phyloP scores from a whole-genome alignment of 2,329 filamentous ascomycete genomes.

The Xylariales sp. region DNA sequence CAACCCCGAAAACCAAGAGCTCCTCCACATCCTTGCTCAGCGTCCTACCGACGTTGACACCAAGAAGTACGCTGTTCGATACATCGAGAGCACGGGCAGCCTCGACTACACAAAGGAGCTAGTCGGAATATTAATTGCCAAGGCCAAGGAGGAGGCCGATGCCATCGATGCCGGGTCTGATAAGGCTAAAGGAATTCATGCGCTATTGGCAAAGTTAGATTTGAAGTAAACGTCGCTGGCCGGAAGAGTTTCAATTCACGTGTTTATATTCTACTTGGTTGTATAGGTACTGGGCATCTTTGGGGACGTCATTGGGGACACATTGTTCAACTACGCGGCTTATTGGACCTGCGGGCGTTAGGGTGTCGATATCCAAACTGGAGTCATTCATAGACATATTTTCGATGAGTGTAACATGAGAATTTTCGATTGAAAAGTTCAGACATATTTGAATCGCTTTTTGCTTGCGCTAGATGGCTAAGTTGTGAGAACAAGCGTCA shows the following conservation, averaged over 20 bases:
- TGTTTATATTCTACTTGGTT: slow-evolving; percentile 12
- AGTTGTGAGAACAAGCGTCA: no score
- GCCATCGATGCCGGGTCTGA: slow-evolving; percentile 71
- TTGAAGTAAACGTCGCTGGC: slow-evolving; percentile 27
- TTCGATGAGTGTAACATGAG: slow-evolving; percentile 11
- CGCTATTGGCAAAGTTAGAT: slow-evolving; percentile 76
- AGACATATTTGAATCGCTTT: no score
- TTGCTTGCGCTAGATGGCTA: no score
- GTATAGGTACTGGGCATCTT: slow-evolving; percentile 14
- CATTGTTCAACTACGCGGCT: slow-evolving; percentile 4
- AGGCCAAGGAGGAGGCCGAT: slow-evolving; percentile 72
- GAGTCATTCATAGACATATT: slow-evolving; percentile 19
- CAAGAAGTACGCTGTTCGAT: slow-evolving; percentile 90
- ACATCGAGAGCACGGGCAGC: slow-evolving; percentile 91
- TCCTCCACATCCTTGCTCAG: slow-evolving; percentile 93
- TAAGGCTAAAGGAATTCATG: slow-evolving; percentile 67
- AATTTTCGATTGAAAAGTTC: background rate
- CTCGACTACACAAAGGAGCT: slow-evolving; percentile 86
- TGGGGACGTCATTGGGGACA: slow-evolving; percentile 10
- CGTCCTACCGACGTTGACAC: slow-evolving; percentile 88
- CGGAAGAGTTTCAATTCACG: background rate
- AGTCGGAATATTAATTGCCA: slow-evolving; percentile 69
- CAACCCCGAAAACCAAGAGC: slow-evolving; percentile 78
- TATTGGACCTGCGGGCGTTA: slow-evolving; percentile 29
- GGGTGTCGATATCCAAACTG: slow-evolving; percentile 32